Evolutionary conservation across 148 eudicot species (phyloP), one percentile per base, ranked within the genome.

Genomic region (Camellia japonica): DNA sequence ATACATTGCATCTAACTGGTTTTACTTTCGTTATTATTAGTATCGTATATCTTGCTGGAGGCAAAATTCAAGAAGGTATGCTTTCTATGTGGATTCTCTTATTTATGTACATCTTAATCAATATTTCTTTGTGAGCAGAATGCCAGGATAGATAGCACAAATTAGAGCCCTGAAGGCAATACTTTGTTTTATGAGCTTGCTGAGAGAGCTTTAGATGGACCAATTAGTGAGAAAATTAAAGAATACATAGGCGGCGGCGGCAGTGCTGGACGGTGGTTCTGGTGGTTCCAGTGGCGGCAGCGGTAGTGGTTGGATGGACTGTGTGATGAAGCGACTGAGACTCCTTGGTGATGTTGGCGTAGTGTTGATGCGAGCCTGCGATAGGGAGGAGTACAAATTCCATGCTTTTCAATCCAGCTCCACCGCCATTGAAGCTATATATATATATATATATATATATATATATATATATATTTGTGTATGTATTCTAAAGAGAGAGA

Each of bases 61-160:
- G 95, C 71, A 96, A 90, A 89, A 86, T 93, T 52, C 73, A 88
- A 12, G 97, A 95, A 91, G 99, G 99, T 95, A 77, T 73, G 74
- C 64, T 23, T 44, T 68, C 72, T 66, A 49, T 46, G 56, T 51
- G 60, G 46, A 61, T 83, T 43, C 41, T 56, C 56, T 4, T 23
- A 23, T 71, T 67, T 46, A 65, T 74, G 10, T 71, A 42, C 55
- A 19, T 42, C 62, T 51, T 8, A 62, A 59, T 71, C 15, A 19
- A 42, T 82, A 44, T 19, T 56, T 80, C 73, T 44, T 20, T 43
- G 7, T 47, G 0, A 47, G 16, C 20, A 3, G 56, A 44, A 55
- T 51, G 38, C 68, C 23, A 68, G 61, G 14, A 68, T 80, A 65
- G 56, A 30, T 55, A 19, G 7, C 51, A 74, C 3, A 38, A 56